Evolutionary conservation across 208 protist genomes (phyloP).

Genomic region (Leishmania tarentolae): DNA sequence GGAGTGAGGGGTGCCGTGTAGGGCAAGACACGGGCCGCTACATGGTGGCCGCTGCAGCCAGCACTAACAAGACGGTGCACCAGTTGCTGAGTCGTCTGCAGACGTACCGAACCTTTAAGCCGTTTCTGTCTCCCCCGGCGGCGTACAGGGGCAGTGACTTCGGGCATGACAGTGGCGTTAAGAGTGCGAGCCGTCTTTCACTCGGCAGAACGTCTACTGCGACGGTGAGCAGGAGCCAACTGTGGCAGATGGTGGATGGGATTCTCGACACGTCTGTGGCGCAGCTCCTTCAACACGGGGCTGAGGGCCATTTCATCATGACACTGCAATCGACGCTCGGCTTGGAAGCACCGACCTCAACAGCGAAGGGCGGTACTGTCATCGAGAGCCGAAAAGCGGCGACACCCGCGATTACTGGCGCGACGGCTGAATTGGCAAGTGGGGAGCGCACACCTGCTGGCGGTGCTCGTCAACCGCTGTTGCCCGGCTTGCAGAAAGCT

Average conservation of each 20-base stretch:
- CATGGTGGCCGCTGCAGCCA: constrained; percentile 37
- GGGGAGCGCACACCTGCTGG: background rate
- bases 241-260: constrained; percentile 50
- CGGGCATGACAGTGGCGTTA: background rate
- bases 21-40: constrained; percentile 39
- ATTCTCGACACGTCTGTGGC: constrained; percentile 41
- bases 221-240: constrained; percentile 12
- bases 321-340: constrained; percentile 36
- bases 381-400: constrained; percentile 16
- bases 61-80: constrained; percentile 37
- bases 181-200: background rate
- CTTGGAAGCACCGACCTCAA: background rate
- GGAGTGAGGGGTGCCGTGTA: constrained; percentile 25
- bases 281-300: constrained; percentile 45
- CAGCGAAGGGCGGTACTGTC: constrained; percentile 24
- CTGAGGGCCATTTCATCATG: constrained; percentile 46
- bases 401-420: background rate
- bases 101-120: constrained; percentile 68
- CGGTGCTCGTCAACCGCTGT: background rate
- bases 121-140: constrained; percentile 39
- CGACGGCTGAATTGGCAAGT: background rate
- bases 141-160: constrained; percentile 9
- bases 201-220: background rate
- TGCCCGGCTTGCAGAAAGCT: background rate
- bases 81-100: constrained; percentile 54